These are phyloP conservation scores for Thinopyrum obtusiflorum DNA, from an alignment of 202 grass and related monocot genomes.

Conservation along the genomic window DNA sequence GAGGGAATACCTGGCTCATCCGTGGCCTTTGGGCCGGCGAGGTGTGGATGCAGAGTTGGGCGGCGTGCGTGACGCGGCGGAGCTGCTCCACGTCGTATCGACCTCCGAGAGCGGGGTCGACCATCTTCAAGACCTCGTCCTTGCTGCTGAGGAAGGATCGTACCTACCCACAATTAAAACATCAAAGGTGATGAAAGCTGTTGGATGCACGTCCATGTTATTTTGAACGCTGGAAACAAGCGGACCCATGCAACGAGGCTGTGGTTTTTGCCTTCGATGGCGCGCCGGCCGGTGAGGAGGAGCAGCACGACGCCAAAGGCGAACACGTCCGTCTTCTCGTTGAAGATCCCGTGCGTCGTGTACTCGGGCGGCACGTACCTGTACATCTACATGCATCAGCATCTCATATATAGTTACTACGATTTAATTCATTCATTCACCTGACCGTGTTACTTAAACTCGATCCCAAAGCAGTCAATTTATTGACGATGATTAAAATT, in stretches of 20 bases:
- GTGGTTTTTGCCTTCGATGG: constrained; percentile 57
- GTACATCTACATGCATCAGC: neutral
- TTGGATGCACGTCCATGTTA: neutral
- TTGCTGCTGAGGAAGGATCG: constrained; percentile 40
- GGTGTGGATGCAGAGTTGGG: constrained; percentile 48
- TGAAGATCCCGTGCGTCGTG: constrained; percentile 74
- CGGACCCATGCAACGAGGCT: constrained; percentile 71
- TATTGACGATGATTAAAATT: neutral
- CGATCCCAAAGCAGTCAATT: neutral
- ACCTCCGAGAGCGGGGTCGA: constrained; percentile 55
- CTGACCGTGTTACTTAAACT: neutral
- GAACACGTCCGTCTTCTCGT: constrained; percentile 86
- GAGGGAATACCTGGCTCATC: constrained; percentile 56
- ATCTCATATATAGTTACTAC: too few relatives aligned
- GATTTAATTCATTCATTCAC: neutral
- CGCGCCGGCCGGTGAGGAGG: constrained; percentile 61
- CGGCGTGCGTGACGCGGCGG: constrained; percentile 24
- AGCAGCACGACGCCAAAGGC: constrained; percentile 70
- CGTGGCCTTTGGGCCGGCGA: constrained; percentile 43
- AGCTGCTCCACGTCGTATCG: constrained; percentile 53
- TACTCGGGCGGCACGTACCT: constrained; percentile 83
- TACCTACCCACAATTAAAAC: constrained; percentile 27
- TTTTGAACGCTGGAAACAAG: neutral
- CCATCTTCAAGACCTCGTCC: constrained; percentile 39
- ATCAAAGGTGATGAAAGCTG: neutral